These are phyloP conservation scores for Prunus davidiana DNA, from an alignment of 306 rosid species.

Conservation along the genomic window DNA sequence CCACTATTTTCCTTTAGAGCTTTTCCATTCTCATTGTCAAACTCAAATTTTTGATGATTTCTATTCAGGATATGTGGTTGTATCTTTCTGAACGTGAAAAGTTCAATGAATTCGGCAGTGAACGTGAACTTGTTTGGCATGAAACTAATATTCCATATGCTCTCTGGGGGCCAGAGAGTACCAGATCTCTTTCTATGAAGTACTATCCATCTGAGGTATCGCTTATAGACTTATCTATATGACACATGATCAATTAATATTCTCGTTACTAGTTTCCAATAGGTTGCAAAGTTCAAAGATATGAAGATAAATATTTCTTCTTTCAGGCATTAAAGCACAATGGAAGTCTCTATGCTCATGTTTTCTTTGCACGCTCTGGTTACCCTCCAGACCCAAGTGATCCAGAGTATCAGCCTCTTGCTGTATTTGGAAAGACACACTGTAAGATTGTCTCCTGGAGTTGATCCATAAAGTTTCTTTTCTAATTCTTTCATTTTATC, in stretches of 20 bases:
- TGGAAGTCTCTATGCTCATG: conserved; percentile 82
- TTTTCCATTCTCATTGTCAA: conserved; percentile 11
- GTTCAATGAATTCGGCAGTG: conserved; percentile 74
- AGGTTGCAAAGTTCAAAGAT: conserved; percentile 3
- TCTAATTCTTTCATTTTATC: neutral
- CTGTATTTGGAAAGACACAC: conserved; percentile 73
- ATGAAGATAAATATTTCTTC: conserved; percentile 9
- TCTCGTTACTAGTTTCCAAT: neutral
- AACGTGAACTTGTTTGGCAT: conserved; percentile 83
- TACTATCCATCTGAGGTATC: conserved; percentile 77
- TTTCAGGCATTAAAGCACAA: conserved; percentile 72
- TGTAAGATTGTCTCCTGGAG: conserved; percentile 37
- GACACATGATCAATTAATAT: neutral
- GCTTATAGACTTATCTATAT: conserved; percentile 5
- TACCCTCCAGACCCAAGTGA: conserved; percentile 82
- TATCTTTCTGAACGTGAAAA: conserved; percentile 73
- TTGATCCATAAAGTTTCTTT: neutral
- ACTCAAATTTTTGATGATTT: conserved; percentile 12
- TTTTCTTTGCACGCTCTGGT: conserved; percentile 87
- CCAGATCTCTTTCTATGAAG: conserved; percentile 56
- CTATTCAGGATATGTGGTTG: conserved; percentile 88
- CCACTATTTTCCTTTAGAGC: neutral
- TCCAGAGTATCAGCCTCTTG: conserved; percentile 77
- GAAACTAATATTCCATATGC: conserved; percentile 85
- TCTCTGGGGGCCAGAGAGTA: conserved; percentile 66